Percentiles rank a stretch among this genome's conserved stretches.
phyloP scores from a whole-genome alignment of 192 early-diverging fungal species.

The Coemansia sp. region DNA sequence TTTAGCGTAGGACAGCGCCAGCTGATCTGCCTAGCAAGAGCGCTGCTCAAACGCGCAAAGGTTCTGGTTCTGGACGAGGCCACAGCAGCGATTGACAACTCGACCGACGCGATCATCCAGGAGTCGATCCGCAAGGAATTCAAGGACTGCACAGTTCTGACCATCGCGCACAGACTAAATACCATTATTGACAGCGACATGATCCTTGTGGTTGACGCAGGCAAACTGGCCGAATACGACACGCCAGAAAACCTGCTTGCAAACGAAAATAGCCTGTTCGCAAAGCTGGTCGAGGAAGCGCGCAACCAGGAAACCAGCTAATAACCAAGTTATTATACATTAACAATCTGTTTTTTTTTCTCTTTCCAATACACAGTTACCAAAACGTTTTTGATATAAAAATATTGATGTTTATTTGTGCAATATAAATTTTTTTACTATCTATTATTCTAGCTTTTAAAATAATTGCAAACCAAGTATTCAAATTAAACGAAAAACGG shows the following conservation, averaged over 20 bases:
- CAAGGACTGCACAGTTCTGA: conserved; percentile 64
- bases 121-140: conserved; percentile 64
- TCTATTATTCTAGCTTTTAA: not conserved
- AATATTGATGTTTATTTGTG: too few relatives aligned
- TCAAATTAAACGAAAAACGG: not conserved
- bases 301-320: conserved; percentile 21
- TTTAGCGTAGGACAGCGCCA: conserved; percentile 84
- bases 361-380: too few relatives aligned
- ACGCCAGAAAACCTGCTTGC: conserved; percentile 56
- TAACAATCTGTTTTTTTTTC: not conserved
- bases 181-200: conserved; percentile 50
- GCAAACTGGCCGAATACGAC: conserved; percentile 60
- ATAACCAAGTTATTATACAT: not conserved
- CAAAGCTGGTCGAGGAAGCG: conserved; percentile 62
- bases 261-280: conserved; percentile 59
- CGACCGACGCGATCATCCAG: conserved; percentile 61
- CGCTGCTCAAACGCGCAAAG: conserved; percentile 68
- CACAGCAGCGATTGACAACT: conserved; percentile 51
- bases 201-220: conserved; percentile 66
- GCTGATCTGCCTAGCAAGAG: conserved; percentile 78
- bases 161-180: conserved; percentile 69
- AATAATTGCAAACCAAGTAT: not conserved
- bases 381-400: not conserved
- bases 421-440: not conserved
- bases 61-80: conserved; percentile 73